Evolutionary conservation across 2,329 filamentous ascomycete genomes (phyloP).

Genomic region (Cyclaneusma minus): DNA sequence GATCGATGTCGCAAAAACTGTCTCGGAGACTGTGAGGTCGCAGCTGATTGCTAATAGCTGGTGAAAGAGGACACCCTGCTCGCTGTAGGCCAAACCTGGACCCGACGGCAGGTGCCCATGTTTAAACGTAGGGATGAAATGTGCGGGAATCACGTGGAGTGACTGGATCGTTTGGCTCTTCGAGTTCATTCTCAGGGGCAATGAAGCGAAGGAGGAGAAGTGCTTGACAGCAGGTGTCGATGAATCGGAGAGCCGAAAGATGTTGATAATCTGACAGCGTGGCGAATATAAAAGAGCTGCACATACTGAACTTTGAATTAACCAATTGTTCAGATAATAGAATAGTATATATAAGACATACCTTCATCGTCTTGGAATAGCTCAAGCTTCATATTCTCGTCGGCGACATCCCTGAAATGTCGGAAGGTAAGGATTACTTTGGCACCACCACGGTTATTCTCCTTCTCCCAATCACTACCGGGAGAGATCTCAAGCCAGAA

Average conservation of each 20-base stretch:
- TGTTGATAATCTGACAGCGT: slow-evolving; percentile 10
- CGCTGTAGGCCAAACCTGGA: slow-evolving; percentile 14
- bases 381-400: slow-evolving; percentile 24
- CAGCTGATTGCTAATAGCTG: slow-evolving; percentile 28
- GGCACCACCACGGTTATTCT: slow-evolving; percentile 3
- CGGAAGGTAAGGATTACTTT: slow-evolving; percentile 25
- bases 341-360: slow-evolving; percentile 4
- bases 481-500: slow-evolving; percentile 16
- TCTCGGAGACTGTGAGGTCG: slow-evolving; percentile 27
- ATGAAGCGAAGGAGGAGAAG: too few species aligned
- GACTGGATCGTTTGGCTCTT: too few species aligned
- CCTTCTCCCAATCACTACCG: slow-evolving; percentile 6
- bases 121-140: too few species aligned
- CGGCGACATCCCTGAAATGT: slow-evolving; percentile 25
- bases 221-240: too few species aligned
- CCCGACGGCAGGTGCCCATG: too few species aligned
- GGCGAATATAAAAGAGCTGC: slow-evolving; percentile 11
- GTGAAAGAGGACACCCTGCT: slow-evolving; percentile 26
- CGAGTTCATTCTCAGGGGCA: too few species aligned
- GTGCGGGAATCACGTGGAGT: too few species aligned
- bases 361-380: slow-evolving; percentile 14
- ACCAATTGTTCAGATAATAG: slow-evolving; percentile 1
- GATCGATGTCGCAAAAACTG: slow-evolving; percentile 15
- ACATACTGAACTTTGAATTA: slow-evolving; percentile 1
- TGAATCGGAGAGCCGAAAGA: slow-evolving; percentile 14